Conservation (phyloP, 441 rosid species). For the Erodium moschatum region DNA sequence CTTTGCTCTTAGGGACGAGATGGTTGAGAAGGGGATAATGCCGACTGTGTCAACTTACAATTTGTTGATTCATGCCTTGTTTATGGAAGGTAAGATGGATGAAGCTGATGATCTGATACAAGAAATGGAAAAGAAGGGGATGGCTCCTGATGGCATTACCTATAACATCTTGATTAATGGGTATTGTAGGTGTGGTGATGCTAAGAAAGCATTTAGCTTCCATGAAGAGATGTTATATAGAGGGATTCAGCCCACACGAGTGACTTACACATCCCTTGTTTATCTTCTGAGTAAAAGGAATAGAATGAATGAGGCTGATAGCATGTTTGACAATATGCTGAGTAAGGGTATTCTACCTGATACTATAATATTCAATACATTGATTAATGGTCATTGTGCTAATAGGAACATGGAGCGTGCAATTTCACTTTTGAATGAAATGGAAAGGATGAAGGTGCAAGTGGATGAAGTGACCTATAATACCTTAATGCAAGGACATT, state of each 20-base stretch:
- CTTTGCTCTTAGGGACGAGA: slow-evolving; percentile 60
- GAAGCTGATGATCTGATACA: slow-evolving; percentile 53
- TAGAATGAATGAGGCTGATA: slow-evolving; percentile 62
- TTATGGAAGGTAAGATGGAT: slow-evolving; percentile 52
- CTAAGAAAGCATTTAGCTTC: slow-evolving; percentile 54
- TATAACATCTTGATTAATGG: slow-evolving; percentile 79
- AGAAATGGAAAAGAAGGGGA: slow-evolving; percentile 54
- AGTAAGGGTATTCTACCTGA: slow-evolving; percentile 42
- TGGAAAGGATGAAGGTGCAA: slow-evolving; percentile 52
- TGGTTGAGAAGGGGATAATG: slow-evolving; percentile 49
- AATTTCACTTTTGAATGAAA: slow-evolving; percentile 49
- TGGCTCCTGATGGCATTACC: slow-evolving; percentile 56
- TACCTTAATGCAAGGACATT: slow-evolving; percentile 73
- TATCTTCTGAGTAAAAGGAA: slow-evolving; percentile 52
- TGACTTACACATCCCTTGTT: slow-evolving; percentile 71
- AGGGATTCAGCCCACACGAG: slow-evolving; percentile 54
- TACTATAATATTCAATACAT: slow-evolving; percentile 59
- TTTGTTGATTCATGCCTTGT: slow-evolving; percentile 63
- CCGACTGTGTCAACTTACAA: slow-evolving; percentile 76
- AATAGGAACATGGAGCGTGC: slow-evolving; percentile 57
- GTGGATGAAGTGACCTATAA: slow-evolving; percentile 90
- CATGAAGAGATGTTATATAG: slow-evolving; percentile 54
- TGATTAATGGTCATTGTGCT: slow-evolving; percentile 72
- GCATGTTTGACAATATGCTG: slow-evolving; percentile 49
- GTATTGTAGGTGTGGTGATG: slow-evolving; percentile 61